These are phyloP conservation scores for Cyberlindnera euphorbiae DNA, from an alignment of 805 yeast species.

Conservation along the genomic window DNA sequence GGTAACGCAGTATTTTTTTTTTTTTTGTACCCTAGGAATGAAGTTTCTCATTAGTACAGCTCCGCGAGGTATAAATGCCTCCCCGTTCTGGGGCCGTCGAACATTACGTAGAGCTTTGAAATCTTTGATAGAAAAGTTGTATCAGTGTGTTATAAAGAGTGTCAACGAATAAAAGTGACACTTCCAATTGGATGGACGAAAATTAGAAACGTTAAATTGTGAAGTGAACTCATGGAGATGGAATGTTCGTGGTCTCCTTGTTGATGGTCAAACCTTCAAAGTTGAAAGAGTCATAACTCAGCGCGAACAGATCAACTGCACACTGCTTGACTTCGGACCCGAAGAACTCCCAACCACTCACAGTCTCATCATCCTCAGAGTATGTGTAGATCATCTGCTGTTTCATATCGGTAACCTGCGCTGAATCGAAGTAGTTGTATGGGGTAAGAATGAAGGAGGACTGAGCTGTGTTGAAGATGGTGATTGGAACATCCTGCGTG, in stretches of 20 bases:
- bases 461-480: slow-evolving; percentile 24
- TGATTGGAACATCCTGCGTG: slow-evolving; percentile 27
- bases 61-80: no score
- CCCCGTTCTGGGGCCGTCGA: no score
- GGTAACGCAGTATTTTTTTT: no score
- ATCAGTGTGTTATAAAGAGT: no score
- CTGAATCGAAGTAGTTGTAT: slow-evolving; percentile 24
- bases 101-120: no score
- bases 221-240: slow-evolving; percentile 20
- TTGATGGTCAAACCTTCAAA: slow-evolving; percentile 18
- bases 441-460: slow-evolving; percentile 24
- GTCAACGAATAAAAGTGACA: no score
- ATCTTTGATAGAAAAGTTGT: no score
- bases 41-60: no score
- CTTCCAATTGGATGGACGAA: no score
- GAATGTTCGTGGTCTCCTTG: slow-evolving; percentile 22
- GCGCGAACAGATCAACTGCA: slow-evolving; percentile 11
- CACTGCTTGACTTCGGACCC: slow-evolving; percentile 19
- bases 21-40: no score
- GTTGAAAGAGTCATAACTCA: slow-evolving; percentile 13
- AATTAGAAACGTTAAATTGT: no score
- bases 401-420: slow-evolving; percentile 21
- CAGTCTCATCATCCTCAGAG: slow-evolving; percentile 7
- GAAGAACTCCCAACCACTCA: slow-evolving; percentile 21
- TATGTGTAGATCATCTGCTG: slow-evolving; percentile 22